phyloP scores from a whole-genome alignment of 2,329 filamentous ascomycete genomes.

The Thermomyces lanuginosus region DNA sequence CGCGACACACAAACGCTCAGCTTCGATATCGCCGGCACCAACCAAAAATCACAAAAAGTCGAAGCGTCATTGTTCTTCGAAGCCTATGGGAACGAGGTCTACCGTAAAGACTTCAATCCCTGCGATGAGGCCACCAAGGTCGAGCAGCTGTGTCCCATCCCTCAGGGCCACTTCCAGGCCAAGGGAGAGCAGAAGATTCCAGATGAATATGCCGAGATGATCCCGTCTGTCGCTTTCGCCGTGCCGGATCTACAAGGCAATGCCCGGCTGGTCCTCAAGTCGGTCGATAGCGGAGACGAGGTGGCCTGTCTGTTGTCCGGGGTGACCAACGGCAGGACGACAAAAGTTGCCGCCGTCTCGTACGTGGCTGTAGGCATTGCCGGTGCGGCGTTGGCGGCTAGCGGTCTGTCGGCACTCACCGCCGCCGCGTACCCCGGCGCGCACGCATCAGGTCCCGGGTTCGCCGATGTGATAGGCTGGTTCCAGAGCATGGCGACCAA shows the following conservation, averaged over 20 bases:
- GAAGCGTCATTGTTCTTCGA: conserved; percentile 58
- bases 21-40: conserved; percentile 72
- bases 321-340: conserved; percentile 76
- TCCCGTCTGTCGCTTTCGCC: conserved; percentile 77
- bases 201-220: conserved; percentile 50
- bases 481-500: conserved; percentile 92
- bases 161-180: conserved; percentile 57
- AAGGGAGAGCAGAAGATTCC: conserved; percentile 57
- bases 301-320: conserved; percentile 71
- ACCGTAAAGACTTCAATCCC: conserved; percentile 66
- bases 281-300: conserved; percentile 41
- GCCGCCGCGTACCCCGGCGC: conserved; percentile 44
- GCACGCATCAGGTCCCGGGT: conserved; percentile 60
- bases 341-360: conserved; percentile 56
- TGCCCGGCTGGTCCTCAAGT: conserved; percentile 60
- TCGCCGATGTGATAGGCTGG: conserved; percentile 70
- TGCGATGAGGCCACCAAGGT: conserved; percentile 54
- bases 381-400: conserved; percentile 61
- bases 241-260: conserved; percentile 79
- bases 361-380: conserved; percentile 74
- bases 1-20: conserved; percentile 52
- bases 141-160: conserved; percentile 67
- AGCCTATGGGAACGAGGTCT: conserved; percentile 72
- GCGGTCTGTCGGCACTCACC: conserved; percentile 53
- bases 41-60: conserved; percentile 59